Evolutionary conservation across 331 rosid genomes (phyloP).

Genomic region (Acacia concinna): DNA sequence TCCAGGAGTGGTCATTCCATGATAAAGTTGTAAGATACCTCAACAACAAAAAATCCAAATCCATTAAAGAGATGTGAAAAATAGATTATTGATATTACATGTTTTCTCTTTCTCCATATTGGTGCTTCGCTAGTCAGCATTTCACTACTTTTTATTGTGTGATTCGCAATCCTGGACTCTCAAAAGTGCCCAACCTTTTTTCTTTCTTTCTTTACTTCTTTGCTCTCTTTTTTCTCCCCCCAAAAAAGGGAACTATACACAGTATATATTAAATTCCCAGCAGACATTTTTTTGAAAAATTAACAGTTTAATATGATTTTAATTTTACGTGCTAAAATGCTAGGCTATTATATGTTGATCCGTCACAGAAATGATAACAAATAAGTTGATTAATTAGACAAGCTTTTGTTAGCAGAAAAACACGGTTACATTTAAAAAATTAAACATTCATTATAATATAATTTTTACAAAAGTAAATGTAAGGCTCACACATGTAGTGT

Average conservation of each 20-base stretch:
- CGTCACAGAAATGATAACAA: too few relatives aligned
- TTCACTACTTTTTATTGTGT: background rate
- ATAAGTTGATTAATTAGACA: background rate
- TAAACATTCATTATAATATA: too few relatives aligned
- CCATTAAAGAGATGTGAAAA: background rate
- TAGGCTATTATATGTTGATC: background rate
- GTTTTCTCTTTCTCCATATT: background rate
- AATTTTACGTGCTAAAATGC: background rate
- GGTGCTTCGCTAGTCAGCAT: constrained; percentile 19
- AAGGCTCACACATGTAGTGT: too few relatives aligned
- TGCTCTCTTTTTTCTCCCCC: background rate
- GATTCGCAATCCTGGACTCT: background rate
- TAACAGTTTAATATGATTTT: background rate
- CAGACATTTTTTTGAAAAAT: background rate
- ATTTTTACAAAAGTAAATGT: too few relatives aligned
- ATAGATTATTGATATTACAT: background rate
- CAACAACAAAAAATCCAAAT: background rate
- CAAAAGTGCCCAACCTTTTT: background rate
- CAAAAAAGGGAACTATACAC: background rate
- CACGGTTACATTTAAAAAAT: background rate
- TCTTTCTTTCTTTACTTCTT: background rate
- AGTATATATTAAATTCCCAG: background rate
- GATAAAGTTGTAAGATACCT: background rate
- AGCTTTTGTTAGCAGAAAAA: background rate
- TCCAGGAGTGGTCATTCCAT: background rate